phyloP scores from a whole-genome alignment of 352 stramenopile species.

The Globisporangium radiosum region DNA sequence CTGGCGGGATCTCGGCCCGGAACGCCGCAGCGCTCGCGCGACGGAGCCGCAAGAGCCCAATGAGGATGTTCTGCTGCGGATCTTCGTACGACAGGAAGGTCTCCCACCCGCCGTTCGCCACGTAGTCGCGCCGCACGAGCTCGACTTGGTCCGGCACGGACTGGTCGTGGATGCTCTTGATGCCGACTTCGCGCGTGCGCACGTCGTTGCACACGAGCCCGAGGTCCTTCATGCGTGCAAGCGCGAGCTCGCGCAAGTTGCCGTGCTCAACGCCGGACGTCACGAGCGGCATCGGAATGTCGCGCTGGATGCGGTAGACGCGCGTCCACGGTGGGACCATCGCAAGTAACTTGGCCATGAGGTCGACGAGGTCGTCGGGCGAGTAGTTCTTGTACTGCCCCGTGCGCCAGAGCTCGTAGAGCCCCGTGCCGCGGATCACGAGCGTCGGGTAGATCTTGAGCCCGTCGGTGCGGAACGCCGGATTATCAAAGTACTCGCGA shows the following conservation, averaged over 20 bases:
- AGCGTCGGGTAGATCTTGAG: constrained; percentile 97
- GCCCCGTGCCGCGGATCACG: constrained; percentile 94
- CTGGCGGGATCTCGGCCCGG: constrained; percentile 66
- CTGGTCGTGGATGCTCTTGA: constrained; percentile 95
- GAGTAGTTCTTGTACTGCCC: constrained; percentile 89
- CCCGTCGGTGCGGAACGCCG: constrained; percentile 91
- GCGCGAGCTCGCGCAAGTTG: constrained; percentile 92
- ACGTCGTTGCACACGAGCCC: constrained; percentile 93
- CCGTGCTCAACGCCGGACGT: constrained; percentile 95
- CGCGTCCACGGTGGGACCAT: constrained; percentile 95
- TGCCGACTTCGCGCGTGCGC: constrained; percentile 93
- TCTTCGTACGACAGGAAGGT: constrained; percentile 97
- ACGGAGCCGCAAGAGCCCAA: constrained; percentile 92
- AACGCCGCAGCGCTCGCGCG: constrained; percentile 81
- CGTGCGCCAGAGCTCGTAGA: constrained; percentile 98
- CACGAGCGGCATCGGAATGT: constrained; percentile 98
- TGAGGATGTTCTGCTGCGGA: constrained; percentile 94
- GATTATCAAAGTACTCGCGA: constrained; percentile 96
- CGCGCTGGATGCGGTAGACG: constrained; percentile 94
- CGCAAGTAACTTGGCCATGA: constrained; percentile 91
- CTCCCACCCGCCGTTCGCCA: constrained; percentile 95
- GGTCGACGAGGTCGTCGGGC: constrained; percentile 80
- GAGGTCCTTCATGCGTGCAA: constrained; percentile 91
- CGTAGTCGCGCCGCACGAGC: constrained; percentile 94
- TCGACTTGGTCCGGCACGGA: constrained; percentile 93